Evolutionary conservation across 305 asterid species (phyloP).

Genomic region (Caryopteris hybrid): DNA sequence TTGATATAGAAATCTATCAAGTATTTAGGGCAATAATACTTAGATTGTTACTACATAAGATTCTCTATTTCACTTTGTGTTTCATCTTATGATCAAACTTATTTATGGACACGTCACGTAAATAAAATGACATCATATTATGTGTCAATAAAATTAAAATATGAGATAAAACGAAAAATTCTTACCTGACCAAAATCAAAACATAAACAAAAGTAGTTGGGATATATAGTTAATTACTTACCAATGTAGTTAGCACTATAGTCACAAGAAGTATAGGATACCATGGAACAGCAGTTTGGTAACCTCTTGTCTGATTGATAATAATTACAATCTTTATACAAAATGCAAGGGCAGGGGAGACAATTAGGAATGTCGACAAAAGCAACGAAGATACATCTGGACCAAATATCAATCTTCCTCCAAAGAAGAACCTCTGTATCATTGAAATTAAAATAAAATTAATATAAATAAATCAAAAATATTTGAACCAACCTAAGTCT

Average conservation of each 20-base stretch:
- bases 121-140: too few species aligned
- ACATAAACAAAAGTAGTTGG: not conserved
- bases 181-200: not conserved
- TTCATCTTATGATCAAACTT: too few species aligned
- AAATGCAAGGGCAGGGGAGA: conserved; percentile 56
- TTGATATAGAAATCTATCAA: too few species aligned
- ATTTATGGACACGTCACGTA: too few species aligned
- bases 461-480: too few species aligned
- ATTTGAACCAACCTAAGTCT: too few species aligned
- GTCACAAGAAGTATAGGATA: conserved; percentile 45
- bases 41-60: too few species aligned
- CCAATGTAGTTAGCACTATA: conserved; percentile 39
- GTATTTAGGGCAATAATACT: too few species aligned
- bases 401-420: conserved; percentile 80
- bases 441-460: not conserved
- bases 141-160: too few species aligned
- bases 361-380: conserved; percentile 42
- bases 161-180: not conserved
- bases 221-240: conserved; percentile 9
- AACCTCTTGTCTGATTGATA: conserved; percentile 28
- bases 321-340: conserved; percentile 38
- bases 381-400: conserved; percentile 62
- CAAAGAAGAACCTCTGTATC: conserved; percentile 60
- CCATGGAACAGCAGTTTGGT: conserved; percentile 36
- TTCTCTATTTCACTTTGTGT: too few species aligned